Base-by-base conservation (phyloP, 2,329 filamentous ascomycete species). In the Diplodia sapinea region DNA sequence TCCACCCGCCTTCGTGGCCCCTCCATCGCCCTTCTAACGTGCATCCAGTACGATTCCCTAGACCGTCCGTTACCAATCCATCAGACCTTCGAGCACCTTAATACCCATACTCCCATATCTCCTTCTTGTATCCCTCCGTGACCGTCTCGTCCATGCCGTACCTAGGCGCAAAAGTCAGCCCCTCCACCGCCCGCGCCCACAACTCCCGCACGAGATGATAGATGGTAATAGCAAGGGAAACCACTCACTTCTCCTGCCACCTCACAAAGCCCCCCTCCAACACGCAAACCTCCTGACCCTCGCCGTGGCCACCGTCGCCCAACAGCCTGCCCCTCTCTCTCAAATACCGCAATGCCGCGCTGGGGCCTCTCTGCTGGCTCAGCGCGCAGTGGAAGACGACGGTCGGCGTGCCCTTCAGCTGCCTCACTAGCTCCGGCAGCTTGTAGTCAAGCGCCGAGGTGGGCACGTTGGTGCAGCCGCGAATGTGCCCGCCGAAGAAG, bases 351-450 rank as follows among this genome's bases (percentile, higher is more conserved):
- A 97, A 80, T 3, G 95, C 95, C 3, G 94, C 93, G 62, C 86
- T 86, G 0, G 95, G 95, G 0, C 95, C 95, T 0, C 95, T 86
- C 81, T 97, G 91, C 82, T 98, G 95, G 72, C 91, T 94, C 66
- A 98, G 83, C 20, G 92, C 91, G 80, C 95, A 99, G 81, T 99
- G 95, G 79, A 99, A 99, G 1, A 99, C 87, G 15, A 99, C 93
- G 12, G 86, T 90, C 67, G 95, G 87, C 78, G 93, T 93, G 75
- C 90, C 88, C 71, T 88, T 83, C 57, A 97, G 86, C 52, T 86
- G 88, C 67, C 92, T 88, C 13, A 96, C 84, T n/a, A 99, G 87
- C 70, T 93, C 92, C 0, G 94, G 91, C 78, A 95, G 87, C 72
- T 86, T 88, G 76, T 87, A 86, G 73, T 96, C 92, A 59, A 98